Evolutionary conservation across 192 early-diverging fungal species (phyloP).

Genomic region (Coemansia sp.): DNA sequence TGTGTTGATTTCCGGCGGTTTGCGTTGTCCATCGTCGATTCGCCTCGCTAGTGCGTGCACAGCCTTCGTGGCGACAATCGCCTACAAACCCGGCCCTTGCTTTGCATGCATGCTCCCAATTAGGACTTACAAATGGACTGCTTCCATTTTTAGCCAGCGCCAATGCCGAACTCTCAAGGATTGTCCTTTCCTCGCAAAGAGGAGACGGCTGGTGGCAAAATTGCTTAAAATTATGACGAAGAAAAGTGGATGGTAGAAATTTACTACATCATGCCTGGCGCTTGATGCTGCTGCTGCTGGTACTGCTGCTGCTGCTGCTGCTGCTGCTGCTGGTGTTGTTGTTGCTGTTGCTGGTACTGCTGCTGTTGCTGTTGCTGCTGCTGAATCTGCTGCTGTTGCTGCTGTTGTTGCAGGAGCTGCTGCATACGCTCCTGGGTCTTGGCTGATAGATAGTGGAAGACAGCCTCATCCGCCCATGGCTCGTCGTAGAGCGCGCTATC

Average conservation of each 20-base stretch:
- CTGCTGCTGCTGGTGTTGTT: constrained; percentile 2
- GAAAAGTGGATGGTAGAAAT: neutral
- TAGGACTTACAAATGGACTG: neutral
- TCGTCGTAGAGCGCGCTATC: constrained; percentile 51
- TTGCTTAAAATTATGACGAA: too few relatives aligned
- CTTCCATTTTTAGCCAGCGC: neutral
- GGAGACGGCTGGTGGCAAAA: neutral
- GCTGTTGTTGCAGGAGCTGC: constrained; percentile 46
- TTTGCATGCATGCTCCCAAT: neutral
- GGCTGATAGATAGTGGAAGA: constrained; percentile 84
- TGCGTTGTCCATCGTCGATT: neutral
- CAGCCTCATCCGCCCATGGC: constrained; percentile 81
- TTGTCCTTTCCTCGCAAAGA: neutral
- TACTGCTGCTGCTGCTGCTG: constrained; percentile 5
- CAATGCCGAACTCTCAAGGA: neutral
- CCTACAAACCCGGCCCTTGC: neutral
- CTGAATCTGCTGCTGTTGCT: constrained; percentile 21
- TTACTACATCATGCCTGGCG: constrained; percentile 7
- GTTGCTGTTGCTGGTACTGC: neutral
- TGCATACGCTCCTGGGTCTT: constrained; percentile 57
- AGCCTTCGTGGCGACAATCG: neutral
- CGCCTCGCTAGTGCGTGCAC: neutral
- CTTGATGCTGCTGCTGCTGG: constrained; percentile 11
- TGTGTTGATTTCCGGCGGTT: neutral
- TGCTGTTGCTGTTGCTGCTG: neutral